phyloP scores from a whole-genome alignment of 75 land plant genomes.

The Picea glauca region DNA sequence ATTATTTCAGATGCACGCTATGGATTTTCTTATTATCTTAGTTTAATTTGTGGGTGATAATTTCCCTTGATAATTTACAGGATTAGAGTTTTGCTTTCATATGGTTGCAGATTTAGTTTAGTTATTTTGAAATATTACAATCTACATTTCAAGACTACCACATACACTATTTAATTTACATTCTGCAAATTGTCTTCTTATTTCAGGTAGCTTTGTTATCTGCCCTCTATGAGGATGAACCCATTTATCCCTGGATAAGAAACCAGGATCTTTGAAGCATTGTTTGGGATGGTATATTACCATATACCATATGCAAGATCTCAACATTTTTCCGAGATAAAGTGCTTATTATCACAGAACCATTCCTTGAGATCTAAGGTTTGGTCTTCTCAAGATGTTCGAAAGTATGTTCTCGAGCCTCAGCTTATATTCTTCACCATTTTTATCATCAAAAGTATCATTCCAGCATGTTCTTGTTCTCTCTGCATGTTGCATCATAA shows the following conservation, averaged over 20 bases:
- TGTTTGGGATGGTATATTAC: not conserved
- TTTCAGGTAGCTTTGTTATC: constrained; percentile 4
- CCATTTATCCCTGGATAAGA: constrained; percentile 7
- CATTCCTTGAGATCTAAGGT: not conserved
- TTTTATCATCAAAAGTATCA: no score
- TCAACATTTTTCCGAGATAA: not conserved
- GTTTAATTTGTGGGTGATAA: no score
- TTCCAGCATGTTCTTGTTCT: no score
- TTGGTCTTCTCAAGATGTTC: constrained; percentile 2
- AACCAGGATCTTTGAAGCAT: not conserved
- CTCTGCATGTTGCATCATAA: not conserved
- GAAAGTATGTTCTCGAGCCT: not conserved
- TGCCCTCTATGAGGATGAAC: not conserved
- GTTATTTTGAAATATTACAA: no score
- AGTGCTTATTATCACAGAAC: not conserved
- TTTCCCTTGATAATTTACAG: not conserved
- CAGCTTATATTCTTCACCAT: not conserved
- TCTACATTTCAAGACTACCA: no score
- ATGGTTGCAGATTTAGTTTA: not conserved
- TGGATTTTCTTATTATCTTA: no score
- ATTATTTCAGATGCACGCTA: not conserved
- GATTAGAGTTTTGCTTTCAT: not conserved
- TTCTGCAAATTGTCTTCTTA: not conserved
- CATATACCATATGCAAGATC: not conserved
- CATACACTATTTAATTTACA: not conserved